Conservation (phyloP, 2,329 filamentous ascomycete species). For the Calonectria pseudoturangicola region DNA sequence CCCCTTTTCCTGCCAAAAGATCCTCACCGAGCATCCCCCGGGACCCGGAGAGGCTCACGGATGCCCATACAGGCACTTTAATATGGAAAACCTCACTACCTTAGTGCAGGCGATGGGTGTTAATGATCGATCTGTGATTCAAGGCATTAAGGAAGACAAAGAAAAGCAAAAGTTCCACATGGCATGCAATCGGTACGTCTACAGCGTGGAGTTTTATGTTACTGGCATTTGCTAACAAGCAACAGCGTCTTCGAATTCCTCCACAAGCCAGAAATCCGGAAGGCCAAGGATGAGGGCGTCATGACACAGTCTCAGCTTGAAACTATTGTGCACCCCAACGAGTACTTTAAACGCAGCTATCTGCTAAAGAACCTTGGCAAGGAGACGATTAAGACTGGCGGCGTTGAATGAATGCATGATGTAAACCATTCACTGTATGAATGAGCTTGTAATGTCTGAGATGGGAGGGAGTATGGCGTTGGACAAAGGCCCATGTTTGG, state of each 20-base stretch:
- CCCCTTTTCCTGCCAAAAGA: conserved; percentile 95
- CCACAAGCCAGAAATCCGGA: conserved; percentile 86
- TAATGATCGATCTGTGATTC: conserved; percentile 83
- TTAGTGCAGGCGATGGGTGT: conserved; percentile 88
- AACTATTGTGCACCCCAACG: conserved; percentile 97
- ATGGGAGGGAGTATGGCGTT: conserved; percentile 37
- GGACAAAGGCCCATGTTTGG: neutral
- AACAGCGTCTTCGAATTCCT: conserved; percentile 88
- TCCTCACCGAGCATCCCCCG: conserved; percentile 91
- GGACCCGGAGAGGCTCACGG: conserved; percentile 93
- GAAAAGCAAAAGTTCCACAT: conserved; percentile 93
- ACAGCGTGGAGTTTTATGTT: neutral
- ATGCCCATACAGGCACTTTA: conserved; percentile 97
- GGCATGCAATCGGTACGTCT: conserved; percentile 88
- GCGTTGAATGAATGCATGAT: neutral
- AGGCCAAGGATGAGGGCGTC: conserved; percentile 83
- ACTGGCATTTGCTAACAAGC: conserved; percentile 30
- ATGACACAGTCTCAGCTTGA: conserved; percentile 87
- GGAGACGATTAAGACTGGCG: conserved; percentile 62
- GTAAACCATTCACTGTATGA: neutral
- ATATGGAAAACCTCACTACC: conserved; percentile 86
- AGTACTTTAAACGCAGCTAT: conserved; percentile 97
- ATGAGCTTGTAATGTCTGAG: conserved; percentile 37
- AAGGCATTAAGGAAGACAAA: conserved; percentile 91
- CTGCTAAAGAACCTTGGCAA: conserved; percentile 86